These are phyloP conservation scores for Fusarium goolgardi DNA, from an alignment of 2,329 filamentous ascomycete species.

Conservation along the genomic window DNA sequence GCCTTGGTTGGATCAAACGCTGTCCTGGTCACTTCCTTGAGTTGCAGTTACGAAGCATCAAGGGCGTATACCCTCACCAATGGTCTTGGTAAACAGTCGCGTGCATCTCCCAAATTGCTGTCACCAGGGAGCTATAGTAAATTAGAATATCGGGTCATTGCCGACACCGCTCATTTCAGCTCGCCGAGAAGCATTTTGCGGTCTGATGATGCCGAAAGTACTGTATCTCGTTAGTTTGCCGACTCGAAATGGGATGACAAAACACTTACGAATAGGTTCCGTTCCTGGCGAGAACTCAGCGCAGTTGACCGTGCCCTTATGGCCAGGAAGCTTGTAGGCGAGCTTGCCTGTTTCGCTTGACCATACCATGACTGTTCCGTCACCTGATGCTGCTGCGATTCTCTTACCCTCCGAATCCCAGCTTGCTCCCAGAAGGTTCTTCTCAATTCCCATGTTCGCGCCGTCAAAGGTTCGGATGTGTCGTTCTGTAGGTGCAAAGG, in stretches of 20 bases:
- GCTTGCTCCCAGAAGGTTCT: constrained; percentile 89
- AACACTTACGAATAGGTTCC: constrained; percentile 83
- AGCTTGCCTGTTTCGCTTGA: constrained; percentile 88
- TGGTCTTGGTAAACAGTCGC: neutral
- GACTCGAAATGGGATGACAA: neutral
- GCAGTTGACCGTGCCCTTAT: constrained; percentile 95
- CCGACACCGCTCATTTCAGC: constrained; percentile 61
- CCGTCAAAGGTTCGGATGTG: constrained; percentile 91
- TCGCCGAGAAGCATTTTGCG: constrained; percentile 86
- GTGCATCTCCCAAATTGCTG: constrained; percentile 12
- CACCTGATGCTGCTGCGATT: constrained; percentile 89
- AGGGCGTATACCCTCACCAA: constrained; percentile 1
- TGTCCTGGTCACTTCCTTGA: neutral
- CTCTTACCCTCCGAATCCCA: constrained; percentile 90
- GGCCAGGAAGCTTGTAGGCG: constrained; percentile 92
- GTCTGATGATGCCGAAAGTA: constrained; percentile 91
- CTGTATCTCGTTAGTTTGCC: constrained; percentile 62
- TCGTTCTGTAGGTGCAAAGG: constrained; percentile 89
- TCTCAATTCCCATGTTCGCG: constrained; percentile 87
- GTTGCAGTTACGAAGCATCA: neutral
- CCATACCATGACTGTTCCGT: constrained; percentile 93
- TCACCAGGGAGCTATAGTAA: constrained; percentile 9
- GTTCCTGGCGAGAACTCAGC: constrained; percentile 87
- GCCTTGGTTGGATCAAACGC: neutral
- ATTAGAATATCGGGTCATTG: constrained; percentile 55